A percentile compares a stretch with the other conserved stretches of the same genome.
Evolutionary conservation across 352 stramenopile genomes (phyloP).

Genomic region (Pseudoperonospora humuli): DNA sequence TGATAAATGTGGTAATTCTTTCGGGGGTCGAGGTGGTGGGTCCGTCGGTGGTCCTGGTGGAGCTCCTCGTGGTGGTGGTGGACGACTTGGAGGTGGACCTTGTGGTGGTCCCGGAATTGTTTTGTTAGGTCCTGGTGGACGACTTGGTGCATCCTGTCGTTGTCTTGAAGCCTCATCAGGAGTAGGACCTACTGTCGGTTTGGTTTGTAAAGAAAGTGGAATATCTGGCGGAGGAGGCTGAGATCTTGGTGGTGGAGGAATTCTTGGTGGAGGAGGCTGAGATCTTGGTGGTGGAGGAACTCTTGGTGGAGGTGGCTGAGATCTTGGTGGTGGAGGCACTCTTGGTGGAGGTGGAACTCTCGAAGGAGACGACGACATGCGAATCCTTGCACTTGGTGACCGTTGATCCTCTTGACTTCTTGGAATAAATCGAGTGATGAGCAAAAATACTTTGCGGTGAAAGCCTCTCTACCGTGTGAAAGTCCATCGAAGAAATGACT

Average conservation of each 20-base stretch:
- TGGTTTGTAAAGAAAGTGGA: conserved; percentile 10
- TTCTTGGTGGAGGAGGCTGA: conserved; percentile 16
- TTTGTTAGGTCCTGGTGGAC: conserved; percentile 6
- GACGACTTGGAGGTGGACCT: conserved; percentile 22
- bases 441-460: conserved; percentile 11
- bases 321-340: conserved; percentile 13
- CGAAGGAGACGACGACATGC: too few species aligned
- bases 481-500: conserved; percentile 18
- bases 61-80: conserved; percentile 37
- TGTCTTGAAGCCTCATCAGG: too few species aligned
- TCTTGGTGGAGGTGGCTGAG: conserved; percentile 16
- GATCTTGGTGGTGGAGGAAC: conserved; percentile 14
- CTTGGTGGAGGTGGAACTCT: conserved; percentile 16
- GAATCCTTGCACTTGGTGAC: conserved; percentile 17
- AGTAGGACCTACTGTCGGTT: conserved; percentile 5
- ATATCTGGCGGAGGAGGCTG: conserved; percentile 19
- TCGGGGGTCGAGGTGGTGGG: conserved; percentile 41
- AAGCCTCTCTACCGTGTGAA: too few species aligned
- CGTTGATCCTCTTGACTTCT: not conserved
- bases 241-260: conserved; percentile 13
- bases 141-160: conserved; percentile 1
- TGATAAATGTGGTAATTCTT: conserved; percentile 31
- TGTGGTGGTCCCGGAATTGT: conserved; percentile 13
- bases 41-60: conserved; percentile 42
- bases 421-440: conserved; percentile 7